phyloP scores from a whole-genome alignment of 768 basidiomycete species.

The Exsudoporus frostii region DNA sequence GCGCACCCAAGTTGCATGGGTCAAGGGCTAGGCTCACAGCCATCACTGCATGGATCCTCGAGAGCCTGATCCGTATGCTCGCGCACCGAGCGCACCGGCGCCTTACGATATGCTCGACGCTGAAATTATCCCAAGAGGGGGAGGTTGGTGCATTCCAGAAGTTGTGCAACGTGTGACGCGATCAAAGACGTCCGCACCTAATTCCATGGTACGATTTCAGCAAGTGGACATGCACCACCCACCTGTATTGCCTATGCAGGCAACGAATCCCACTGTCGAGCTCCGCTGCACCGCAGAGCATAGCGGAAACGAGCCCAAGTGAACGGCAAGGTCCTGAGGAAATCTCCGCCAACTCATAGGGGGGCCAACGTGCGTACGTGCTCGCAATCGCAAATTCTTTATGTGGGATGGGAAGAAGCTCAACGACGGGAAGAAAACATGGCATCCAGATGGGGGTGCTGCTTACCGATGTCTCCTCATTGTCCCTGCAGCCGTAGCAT shows the following conservation, averaged over 20 bases:
- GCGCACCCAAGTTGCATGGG: slow-evolving; percentile 19
- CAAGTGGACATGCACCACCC: slow-evolving; percentile 23
- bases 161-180: slow-evolving; percentile 23
- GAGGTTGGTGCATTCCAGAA: slow-evolving; percentile 20
- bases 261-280: slow-evolving; percentile 16
- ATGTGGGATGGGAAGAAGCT: slow-evolving; percentile 19
- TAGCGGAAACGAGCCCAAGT: slow-evolving; percentile 13
- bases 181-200: slow-evolving; percentile 16
- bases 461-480: slow-evolving; percentile 23
- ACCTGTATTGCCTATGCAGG: slow-evolving; percentile 19
- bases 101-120: slow-evolving; percentile 18
- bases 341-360: slow-evolving; percentile 25
- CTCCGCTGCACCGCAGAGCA: slow-evolving; percentile 21
- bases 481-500: slow-evolving; percentile 24
- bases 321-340: slow-evolving; percentile 11
- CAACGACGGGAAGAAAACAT: slow-evolving; percentile 3
- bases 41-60: slow-evolving; percentile 9
- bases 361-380: slow-evolving; percentile 14
- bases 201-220: slow-evolving; percentile 8
- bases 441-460: slow-evolving; percentile 15
- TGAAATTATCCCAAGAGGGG: slow-evolving; percentile 10
- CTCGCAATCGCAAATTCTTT: slow-evolving; percentile 23
- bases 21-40: slow-evolving; percentile 26
- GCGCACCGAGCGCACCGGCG: slow-evolving; percentile 14
- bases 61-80: slow-evolving; percentile 18